A percentile compares a stretch with the other conserved stretches of the same genome.
phyloP scores from a whole-genome alignment of 2,329 filamentous ascomycete species.

The Aureobasidium zeae region DNA sequence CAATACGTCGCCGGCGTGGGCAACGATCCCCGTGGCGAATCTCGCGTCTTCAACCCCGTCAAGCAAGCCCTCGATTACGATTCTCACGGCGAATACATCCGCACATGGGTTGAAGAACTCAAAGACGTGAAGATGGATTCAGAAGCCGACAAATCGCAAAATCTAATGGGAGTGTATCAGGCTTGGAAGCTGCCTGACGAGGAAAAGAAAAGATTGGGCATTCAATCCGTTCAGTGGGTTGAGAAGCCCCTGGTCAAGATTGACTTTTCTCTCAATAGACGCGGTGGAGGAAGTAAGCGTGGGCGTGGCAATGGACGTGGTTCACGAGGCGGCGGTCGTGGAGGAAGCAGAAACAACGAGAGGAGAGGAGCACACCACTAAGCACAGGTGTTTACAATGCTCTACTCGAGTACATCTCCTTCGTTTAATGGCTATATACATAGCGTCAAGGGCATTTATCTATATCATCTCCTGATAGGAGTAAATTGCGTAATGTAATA shows the following conservation, averaged over 20 bases:
- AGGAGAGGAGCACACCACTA: conserved; percentile 16
- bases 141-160: conserved; percentile 23
- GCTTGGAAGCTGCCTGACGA: conserved; percentile 54
- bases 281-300: conserved; percentile 27
- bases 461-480: no score
- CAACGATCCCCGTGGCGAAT: conserved; percentile 64
- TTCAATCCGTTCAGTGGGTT: conserved; percentile 54
- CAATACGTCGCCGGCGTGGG: conserved; percentile 73
- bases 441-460: no score
- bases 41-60: conserved; percentile 70
- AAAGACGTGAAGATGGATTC: conserved; percentile 36
- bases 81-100: conserved; percentile 57
- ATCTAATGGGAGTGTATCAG: conserved; percentile 56
- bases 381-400: no score
- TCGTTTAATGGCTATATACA: no score
- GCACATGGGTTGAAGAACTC: conserved; percentile 64
- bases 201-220: conserved; percentile 47
- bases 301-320: conserved; percentile 27
- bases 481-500: no score
- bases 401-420: no score
- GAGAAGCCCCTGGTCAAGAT: conserved; percentile 58
- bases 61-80: conserved; percentile 77
- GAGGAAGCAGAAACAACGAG: conserved; percentile 19
- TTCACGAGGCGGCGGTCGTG: conserved; percentile 25
- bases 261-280: conserved; percentile 48